Evolutionary conservation across 257 asterid species (phyloP).

Genomic region (Primulina huaijiensis): DNA sequence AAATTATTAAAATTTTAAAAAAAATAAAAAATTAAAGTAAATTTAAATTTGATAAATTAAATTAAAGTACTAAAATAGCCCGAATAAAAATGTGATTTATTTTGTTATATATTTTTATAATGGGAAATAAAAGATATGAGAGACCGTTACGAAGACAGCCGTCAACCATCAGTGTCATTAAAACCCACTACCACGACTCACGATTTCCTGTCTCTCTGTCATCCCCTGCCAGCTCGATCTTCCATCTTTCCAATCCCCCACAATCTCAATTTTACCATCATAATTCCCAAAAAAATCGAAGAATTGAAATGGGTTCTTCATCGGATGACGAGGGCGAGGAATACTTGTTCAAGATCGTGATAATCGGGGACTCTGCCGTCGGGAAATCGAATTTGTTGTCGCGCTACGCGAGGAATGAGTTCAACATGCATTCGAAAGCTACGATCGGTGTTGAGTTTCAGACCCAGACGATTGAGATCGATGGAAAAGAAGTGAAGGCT

Average conservation of each 20-base stretch:
- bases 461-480: conserved; percentile 9
- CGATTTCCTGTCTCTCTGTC: not conserved
- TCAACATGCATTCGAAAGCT: conserved; percentile 9
- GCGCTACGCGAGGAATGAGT: conserved; percentile 15
- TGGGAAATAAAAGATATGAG: not conserved
- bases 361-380: conserved; percentile 15
- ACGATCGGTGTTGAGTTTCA: conserved; percentile 22
- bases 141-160: not conserved
- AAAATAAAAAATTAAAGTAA: too few species aligned
- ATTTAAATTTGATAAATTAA: too few species aligned
- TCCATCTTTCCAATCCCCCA: not conserved
- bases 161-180: not conserved
- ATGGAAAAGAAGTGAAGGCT: conserved; percentile 19
- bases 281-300: not conserved
- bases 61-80: too few species aligned
- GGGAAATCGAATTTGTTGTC: conserved; percentile 15
- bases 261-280: not conserved
- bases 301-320: not conserved
- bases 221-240: not conserved
- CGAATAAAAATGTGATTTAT: too few species aligned
- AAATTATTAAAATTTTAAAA: too few species aligned
- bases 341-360: conserved; percentile 9
- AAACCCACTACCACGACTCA: not conserved
- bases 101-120: too few species aligned
- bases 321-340: conserved; percentile 21